phyloP scores from a whole-genome alignment of 169 alveolate genomes.

The Plasmodium adleri region DNA sequence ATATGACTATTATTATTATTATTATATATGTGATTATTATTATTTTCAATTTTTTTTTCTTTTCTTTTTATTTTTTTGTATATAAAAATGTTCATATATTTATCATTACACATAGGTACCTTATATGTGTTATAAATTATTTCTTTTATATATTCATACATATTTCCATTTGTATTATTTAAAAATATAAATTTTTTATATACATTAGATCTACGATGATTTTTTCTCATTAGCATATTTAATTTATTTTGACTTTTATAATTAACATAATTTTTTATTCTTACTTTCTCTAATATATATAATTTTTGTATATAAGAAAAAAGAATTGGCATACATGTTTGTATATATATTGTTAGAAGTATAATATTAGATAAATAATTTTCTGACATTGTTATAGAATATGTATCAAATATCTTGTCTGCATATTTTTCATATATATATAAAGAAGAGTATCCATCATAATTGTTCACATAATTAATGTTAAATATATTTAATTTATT shows the following conservation, averaged over 20 bases:
- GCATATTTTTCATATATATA: neutral
- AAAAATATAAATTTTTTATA: too few relatives aligned
- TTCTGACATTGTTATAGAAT: conserved; percentile 19
- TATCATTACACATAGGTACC: too few relatives aligned
- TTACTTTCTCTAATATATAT: neutral
- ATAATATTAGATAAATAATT: conserved; percentile 63
- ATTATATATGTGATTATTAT: too few relatives aligned
- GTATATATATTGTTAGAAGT: conserved; percentile 45
- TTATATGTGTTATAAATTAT: too few relatives aligned
- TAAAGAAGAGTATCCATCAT: neutral
- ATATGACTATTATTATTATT: too few relatives aligned
- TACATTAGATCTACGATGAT: neutral
- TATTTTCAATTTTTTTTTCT: neutral
- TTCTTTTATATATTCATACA: too few relatives aligned
- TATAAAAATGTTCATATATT: neutral
- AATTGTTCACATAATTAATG: neutral
- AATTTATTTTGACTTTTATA: neutral
- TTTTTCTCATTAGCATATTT: neutral
- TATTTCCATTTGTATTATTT: too few relatives aligned
- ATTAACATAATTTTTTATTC: neutral
- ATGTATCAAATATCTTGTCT: conserved; percentile 22
- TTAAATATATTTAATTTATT: neutral
- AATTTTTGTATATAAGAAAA: conserved; percentile 45
- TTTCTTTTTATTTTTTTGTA: conserved; percentile 5
- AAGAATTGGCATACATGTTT: conserved; percentile 50